Evolutionary conservation across 441 rosid genomes (phyloP), one percentile per base, ranked within the genome.

Genomic region (Eruca vesicaria): DNA sequence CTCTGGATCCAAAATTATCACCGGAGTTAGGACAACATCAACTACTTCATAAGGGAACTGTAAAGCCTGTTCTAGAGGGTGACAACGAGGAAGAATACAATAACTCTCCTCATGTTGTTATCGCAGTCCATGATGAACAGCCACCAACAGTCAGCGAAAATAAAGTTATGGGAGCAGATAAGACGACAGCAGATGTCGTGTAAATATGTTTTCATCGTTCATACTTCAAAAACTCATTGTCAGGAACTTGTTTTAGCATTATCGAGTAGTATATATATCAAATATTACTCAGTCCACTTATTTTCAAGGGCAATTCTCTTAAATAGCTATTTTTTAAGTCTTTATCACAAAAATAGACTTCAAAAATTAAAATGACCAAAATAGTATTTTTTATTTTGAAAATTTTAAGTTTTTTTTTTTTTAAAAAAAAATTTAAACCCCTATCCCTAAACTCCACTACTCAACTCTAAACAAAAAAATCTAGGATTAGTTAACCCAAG

Each of bases 11-110:
- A 29, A 75, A 72, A 36, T 61, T 79, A 43, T 61, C 86, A 4
- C 83, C 65, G 0, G 85, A 85, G 68, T 65, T 74, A 62, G 71
- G 85, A 31, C 82, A 76, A 63, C 79, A 53, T 63, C 69, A 82
- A 9, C 66, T 85, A 73, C 90, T 88, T 61, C 92, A 89, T 58
- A 73, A 75, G 18, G 98, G 88, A 66, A 76, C 35, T 5, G 72
- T 89, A 14, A 87, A 86, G 14, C 93, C 94, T 14, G 83, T 80
- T 71, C 6, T 76, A 19, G 86, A 85, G 15, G 82, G 75, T 19
- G 83, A 78, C 1, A 67, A 68, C 5, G 75, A 23, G 14, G 66
- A 65, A 32, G 71, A 66, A 52, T 32, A 60, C 33, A 52, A 52
- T 52, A 66, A 9, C 6, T 60, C 70, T 72, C 41, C 75, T 36